Evolutionary conservation across 768 basidiomycete species (phyloP), one percentile per base, ranked within the genome.

Genomic region (Phaeotremella skinneri): DNA sequence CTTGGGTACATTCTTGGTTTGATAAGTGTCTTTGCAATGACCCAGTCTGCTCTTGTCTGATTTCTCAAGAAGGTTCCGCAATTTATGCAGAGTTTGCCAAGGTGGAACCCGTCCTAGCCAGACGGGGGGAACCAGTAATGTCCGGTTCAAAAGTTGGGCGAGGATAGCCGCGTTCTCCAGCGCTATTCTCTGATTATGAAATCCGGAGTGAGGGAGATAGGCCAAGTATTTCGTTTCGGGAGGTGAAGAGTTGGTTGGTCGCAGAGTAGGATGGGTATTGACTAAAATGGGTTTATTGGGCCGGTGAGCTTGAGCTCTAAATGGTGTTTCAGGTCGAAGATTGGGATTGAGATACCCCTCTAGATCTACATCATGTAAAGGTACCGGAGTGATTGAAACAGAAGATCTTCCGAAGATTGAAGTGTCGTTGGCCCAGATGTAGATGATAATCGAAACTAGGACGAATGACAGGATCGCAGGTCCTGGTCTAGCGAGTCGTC

Each of bases 151-250:
- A 29, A 87, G 72, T 59, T 77, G 79, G 1, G 89, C 81, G 51
- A 91, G 82, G n/a, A 85, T 79, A 20, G 90, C 81, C 2, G 88
- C 90, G 67, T 91, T 91, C 78, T 91, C 88, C 60, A 91, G 82
- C 17, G 88, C 85, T 63, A 91, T 89, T 31, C 89, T 85, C 77
- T 91, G 88, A 74, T 89, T 91, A 76, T 91, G 88, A 64, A 88
- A 87, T 2, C 88, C 87, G 62, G 87, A 88, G 72, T 91, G 89
- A 13, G 89, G 89, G 20, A 91, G 80, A 73, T 89, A 91, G 20
- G 87, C 81, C 20, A 91, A 76, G 73, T 82, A 91, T 52, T 72
- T 79, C 16, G 29, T 45, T 11, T 52, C 30, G 37, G 26, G 20
- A n/a, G 47, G 21, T 26, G 47, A 20, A 20, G 29, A 32, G 20